Percentiles rank a stretch among this genome's conserved stretches.
Evolutionary conservation across 345 rosid genomes (phyloP).

Genomic region (Orychophragmus violaceus): DNA sequence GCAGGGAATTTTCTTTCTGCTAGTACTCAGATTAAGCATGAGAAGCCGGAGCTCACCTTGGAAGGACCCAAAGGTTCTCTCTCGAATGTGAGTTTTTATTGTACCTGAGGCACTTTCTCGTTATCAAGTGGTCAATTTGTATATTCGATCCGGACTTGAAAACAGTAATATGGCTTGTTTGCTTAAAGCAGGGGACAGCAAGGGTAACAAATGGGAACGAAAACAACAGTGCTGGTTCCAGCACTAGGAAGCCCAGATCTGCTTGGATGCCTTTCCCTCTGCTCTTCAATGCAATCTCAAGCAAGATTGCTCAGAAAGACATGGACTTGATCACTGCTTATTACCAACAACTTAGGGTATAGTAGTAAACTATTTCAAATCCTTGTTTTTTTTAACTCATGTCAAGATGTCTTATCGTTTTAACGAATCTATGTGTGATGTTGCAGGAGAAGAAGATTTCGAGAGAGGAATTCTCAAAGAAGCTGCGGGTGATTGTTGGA

Average conservation of each 20-base stretch:
- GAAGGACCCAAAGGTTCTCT: slow-evolving; percentile 8
- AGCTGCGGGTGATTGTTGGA: slow-evolving; percentile 58
- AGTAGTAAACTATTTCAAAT: not conserved
- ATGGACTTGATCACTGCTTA: slow-evolving; percentile 50
- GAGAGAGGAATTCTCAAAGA: slow-evolving; percentile 49
- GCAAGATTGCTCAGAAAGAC: slow-evolving; percentile 42
- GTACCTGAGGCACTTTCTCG: not conserved
- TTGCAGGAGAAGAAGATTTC: slow-evolving; percentile 55
- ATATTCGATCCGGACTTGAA: not conserved
- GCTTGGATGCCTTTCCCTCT: slow-evolving; percentile 78
- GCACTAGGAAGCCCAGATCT: slow-evolving; percentile 27
- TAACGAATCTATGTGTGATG: not conserved
- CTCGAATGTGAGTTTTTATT: slow-evolving; percentile 12
- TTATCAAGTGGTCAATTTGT: not conserved
- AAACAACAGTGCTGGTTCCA: slow-evolving; percentile 13
- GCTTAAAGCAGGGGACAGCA: slow-evolving; percentile 17
- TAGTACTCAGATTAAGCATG: slow-evolving; percentile 5
- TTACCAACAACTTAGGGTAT: slow-evolving; percentile 69
- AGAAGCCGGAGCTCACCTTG: not conserved
- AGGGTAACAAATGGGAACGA: not conserved
- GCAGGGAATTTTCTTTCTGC: slow-evolving; percentile 14
- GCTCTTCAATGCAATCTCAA: slow-evolving; percentile 74
- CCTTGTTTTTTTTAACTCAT: not conserved
- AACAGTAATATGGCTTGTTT: slow-evolving; percentile 4
- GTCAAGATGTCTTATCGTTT: not conserved